Conservation (phyloP, 768 basidiomycete genomes). For the Leccinellum albellum region DNA sequence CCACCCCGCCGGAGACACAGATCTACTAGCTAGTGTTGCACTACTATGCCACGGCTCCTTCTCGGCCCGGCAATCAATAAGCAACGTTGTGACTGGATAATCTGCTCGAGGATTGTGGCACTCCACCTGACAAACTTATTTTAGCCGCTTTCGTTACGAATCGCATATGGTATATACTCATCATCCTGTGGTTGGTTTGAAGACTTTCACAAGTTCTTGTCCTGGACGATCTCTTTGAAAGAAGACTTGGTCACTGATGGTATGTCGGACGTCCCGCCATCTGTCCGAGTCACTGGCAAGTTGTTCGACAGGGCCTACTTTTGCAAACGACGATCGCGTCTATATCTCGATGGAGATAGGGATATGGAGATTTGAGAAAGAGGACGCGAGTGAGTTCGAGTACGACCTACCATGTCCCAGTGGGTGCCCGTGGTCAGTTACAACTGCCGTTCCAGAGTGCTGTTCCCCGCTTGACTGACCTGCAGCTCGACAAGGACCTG, state of each 20-base stretch:
- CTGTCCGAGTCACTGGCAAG: no score
- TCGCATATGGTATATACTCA: no score
- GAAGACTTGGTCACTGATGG: no score
- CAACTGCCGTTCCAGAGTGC: slow-evolving; percentile 16
- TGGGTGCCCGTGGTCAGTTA: slow-evolving; percentile 89
- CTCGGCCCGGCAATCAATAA: no score
- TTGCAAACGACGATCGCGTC: slow-evolving; percentile 76
- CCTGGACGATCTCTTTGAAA: no score
- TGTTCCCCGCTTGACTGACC: background rate
- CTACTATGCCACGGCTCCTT: no score
- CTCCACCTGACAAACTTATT: no score
- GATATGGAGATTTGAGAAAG: slow-evolving; percentile 88
- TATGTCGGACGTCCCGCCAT: slow-evolving; percentile 3
- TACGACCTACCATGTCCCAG: slow-evolving; percentile 69
- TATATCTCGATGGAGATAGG: slow-evolving; percentile 71
- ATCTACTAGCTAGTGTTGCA: background rate
- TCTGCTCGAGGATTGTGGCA: no score
- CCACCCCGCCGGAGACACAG: background rate
- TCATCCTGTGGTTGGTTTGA: no score
- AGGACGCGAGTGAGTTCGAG: slow-evolving; percentile 85
- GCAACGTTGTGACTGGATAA: no score
- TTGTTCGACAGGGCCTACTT: slow-evolving; percentile 50
- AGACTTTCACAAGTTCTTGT: no score
- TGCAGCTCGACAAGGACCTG: slow-evolving; percentile 82
- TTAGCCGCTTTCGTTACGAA: no score